Evolutionary conservation across 441 rosid genomes (phyloP).

Genomic region (Populus hybrid): DNA sequence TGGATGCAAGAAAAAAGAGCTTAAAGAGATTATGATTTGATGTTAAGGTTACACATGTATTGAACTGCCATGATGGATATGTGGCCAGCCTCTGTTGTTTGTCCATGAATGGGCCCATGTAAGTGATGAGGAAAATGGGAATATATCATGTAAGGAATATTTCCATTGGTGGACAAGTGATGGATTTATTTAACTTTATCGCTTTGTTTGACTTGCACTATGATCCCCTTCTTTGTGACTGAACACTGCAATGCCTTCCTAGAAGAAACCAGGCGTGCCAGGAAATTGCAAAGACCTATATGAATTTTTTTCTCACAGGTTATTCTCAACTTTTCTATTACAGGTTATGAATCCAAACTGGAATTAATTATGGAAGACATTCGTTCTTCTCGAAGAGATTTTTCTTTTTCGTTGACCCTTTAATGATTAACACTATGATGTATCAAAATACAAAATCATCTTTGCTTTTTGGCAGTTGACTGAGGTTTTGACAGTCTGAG

Average conservation of each 20-base stretch:
- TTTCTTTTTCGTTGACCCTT: neutral
- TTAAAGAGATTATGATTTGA: constrained; percentile 69
- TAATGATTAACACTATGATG: neutral
- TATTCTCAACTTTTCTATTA: too few species aligned
- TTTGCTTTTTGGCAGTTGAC: neutral
- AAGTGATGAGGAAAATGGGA: constrained; percentile 7
- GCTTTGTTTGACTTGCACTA: neutral
- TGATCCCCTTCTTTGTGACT: neutral
- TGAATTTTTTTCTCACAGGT: neutral
- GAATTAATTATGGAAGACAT: neutral
- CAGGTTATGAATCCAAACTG: neutral
- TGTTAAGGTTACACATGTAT: neutral
- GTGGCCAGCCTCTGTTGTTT: constrained; percentile 9
- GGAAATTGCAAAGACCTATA: too few species aligned
- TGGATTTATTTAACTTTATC: neutral
- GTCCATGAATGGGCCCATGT: neutral
- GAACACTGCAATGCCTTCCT: neutral
- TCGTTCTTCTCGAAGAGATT: neutral
- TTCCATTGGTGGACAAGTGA: neutral
- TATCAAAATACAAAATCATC: too few species aligned
- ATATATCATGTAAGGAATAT: neutral
- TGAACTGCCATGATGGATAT: constrained; percentile 7
- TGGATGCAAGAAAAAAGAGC: constrained; percentile 98
- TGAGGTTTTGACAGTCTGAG: neutral
- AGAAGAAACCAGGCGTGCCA: neutral